These are phyloP conservation scores for Chimonanthus salicifolius DNA, from an alignment of 164 flowering plant genomes.

Conservation along the genomic window DNA sequence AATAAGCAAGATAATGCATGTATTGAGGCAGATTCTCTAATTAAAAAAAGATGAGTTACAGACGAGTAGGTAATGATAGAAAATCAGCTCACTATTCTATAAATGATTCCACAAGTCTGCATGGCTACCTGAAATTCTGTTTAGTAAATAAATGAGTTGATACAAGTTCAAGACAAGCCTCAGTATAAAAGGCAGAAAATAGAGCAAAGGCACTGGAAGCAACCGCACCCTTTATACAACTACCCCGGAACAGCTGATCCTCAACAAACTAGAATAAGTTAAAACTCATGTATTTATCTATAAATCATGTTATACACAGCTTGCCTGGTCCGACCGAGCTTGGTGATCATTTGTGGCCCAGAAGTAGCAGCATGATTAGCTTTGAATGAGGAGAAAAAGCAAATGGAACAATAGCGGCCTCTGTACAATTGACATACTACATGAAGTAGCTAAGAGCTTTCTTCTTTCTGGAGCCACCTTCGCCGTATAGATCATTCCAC, in stretches of 20 bases:
- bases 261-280: neutral
- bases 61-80: too few species aligned
- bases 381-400: conserved; percentile 1
- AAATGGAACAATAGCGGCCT: neutral
- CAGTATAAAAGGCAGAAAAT: too few species aligned
- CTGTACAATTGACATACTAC: conserved; percentile 35
- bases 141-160: too few species aligned
- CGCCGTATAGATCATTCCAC: conserved; percentile 92
- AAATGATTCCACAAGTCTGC: too few species aligned
- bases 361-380: neutral
- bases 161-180: too few species aligned
- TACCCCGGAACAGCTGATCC: neutral
- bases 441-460: conserved; percentile 82
- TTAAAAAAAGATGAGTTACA: too few species aligned
- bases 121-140: too few species aligned
- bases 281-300: neutral
- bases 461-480: conserved; percentile 87
- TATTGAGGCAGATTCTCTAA: too few species aligned
- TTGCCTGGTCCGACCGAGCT: conserved; percentile 1
- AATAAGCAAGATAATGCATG: too few species aligned
- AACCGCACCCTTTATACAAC: conserved; percentile 4
- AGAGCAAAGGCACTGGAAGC: too few species aligned
- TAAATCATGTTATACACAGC: conserved; percentile 9
- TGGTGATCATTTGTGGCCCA: neutral
- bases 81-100: too few species aligned